Percentiles rank a stretch among this genome's conserved stretches.
Conservation (phyloP, 192 early-diverging fungal genomes). For the Podila minutissima region DNA sequence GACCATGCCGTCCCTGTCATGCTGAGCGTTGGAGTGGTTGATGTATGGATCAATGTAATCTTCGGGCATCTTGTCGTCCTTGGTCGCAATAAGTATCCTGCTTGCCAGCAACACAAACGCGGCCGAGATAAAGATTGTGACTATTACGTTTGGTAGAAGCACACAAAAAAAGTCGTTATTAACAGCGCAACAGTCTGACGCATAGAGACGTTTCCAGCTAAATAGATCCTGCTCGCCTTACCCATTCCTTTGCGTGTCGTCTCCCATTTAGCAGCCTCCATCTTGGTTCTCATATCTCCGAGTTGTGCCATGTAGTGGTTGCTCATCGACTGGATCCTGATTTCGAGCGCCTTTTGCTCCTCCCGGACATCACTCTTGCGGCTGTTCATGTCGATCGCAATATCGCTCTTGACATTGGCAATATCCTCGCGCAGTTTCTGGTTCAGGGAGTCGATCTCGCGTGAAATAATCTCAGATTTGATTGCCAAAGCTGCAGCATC, state of each 20-base stretch:
- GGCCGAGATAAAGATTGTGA: constrained; percentile 43
- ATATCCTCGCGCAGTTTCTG: constrained; percentile 83
- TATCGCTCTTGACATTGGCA: constrained; percentile 81
- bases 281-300: constrained; percentile 85
- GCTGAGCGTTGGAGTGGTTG: constrained; percentile 41
- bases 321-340: constrained; percentile 84
- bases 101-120: constrained; percentile 41
- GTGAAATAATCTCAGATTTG: constrained; percentile 74
- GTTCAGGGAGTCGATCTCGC: constrained; percentile 82
- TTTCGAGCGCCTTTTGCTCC: constrained; percentile 80
- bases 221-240: constrained; percentile 27
- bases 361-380: constrained; percentile 85
- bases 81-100: constrained; percentile 42
- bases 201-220: neutral
- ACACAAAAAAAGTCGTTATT: neutral
- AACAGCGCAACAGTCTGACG: neutral
- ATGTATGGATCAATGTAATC: constrained; percentile 50
- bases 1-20: constrained; percentile 40
- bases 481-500: constrained; percentile 80
- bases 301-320: constrained; percentile 86
- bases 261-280: constrained; percentile 91
- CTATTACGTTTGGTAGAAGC: constrained; percentile 9
- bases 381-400: constrained; percentile 91
- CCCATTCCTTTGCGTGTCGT: constrained; percentile 80
- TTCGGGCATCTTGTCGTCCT: constrained; percentile 36